Evolutionary conservation across 371 early-diverging fungal genomes (phyloP).

Genomic region (Circinella minor): DNA sequence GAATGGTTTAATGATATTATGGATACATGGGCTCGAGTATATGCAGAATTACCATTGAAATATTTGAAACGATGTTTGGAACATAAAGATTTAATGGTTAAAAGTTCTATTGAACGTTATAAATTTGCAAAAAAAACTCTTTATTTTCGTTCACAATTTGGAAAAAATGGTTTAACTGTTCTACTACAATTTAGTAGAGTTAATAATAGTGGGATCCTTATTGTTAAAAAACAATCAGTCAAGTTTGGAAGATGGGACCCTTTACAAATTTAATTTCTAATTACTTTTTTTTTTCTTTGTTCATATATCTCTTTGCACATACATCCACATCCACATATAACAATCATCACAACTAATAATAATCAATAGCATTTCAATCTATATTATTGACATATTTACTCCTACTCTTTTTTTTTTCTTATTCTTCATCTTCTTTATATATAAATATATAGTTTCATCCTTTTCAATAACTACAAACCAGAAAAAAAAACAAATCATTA

Average conservation of each 20-base stretch:
- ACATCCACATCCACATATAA: background rate
- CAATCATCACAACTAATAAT: background rate
- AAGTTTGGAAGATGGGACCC: constrained; percentile 46
- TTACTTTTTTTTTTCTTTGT: background rate
- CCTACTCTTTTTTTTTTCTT: background rate
- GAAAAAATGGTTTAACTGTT: constrained; percentile 27
- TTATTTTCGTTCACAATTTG: constrained; percentile 22
- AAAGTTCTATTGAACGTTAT: constrained; percentile 36
- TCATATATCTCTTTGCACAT: background rate
- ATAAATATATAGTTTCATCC: background rate
- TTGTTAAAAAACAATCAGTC: constrained; percentile 32
- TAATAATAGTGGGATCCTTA: constrained; percentile 13
- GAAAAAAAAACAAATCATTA: background rate
- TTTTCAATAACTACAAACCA: background rate
- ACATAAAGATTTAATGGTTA: constrained; percentile 37
- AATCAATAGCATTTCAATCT: background rate
- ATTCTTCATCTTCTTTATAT: too few species aligned
- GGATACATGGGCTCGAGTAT: constrained; percentile 27
- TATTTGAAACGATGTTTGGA: constrained; percentile 46
- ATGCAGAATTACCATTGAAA: constrained; percentile 37
- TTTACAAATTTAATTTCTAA: constrained; percentile 4
- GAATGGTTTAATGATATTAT: background rate
- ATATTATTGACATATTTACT: background rate
- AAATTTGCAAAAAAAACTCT: constrained; percentile 37
- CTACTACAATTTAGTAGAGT: constrained; percentile 32